These are phyloP conservation scores for Aquilaria malaccensis DNA, from an alignment of 345 rosid species.

Conservation along the genomic window DNA sequence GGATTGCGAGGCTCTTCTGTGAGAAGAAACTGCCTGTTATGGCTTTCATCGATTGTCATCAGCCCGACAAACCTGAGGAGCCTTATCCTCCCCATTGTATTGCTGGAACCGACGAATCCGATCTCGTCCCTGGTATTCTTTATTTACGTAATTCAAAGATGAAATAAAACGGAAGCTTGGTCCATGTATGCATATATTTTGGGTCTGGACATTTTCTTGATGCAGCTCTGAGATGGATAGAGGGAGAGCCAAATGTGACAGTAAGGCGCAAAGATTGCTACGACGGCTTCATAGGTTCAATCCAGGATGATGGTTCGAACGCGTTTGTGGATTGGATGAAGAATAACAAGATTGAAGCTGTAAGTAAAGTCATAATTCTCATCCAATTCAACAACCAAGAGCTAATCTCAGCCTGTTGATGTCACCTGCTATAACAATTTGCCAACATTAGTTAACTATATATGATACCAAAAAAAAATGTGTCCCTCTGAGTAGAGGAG, in stretches of 20 bases:
- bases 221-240: constrained; percentile 72
- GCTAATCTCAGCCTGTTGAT: no score
- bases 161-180: no score
- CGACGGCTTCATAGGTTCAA: constrained; percentile 76
- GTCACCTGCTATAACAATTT: no score
- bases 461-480: not conserved
- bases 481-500: not conserved
- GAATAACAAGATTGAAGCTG: constrained; percentile 56
- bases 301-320: constrained; percentile 77
- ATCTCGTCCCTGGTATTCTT: constrained; percentile 64
- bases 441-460: not conserved
- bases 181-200: no score
- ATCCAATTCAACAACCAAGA: no score
- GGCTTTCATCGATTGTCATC: constrained; percentile 80
- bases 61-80: constrained; percentile 72
- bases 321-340: constrained; percentile 76
- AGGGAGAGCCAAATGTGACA: constrained; percentile 51
- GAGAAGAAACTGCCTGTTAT: constrained; percentile 74
- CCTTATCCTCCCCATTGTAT: constrained; percentile 94
- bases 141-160: no score
- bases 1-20: constrained; percentile 57
- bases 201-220: not conserved
- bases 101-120: constrained; percentile 68
- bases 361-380: constrained; percentile 22
- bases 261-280: constrained; percentile 69